A percentile compares a stretch with the other conserved stretches of the same genome.
Evolutionary conservation across 495 filamentous ascomycete species (phyloP).

Genomic region (Podospora bellae-mahoneyi): DNA sequence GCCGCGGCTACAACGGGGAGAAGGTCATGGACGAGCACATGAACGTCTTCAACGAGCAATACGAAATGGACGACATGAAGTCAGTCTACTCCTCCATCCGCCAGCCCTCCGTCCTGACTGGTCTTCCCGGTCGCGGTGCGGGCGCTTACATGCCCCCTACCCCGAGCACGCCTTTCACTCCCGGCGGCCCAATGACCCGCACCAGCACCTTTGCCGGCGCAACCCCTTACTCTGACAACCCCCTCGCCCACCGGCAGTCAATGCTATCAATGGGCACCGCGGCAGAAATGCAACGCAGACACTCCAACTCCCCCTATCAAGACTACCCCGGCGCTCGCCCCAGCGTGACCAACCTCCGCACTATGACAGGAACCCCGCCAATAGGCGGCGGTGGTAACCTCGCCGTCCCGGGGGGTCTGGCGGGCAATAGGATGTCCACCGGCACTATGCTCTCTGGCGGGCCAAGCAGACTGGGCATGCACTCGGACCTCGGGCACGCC

Average conservation of each 20-base stretch:
- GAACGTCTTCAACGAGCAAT: slow-evolving; percentile 63
- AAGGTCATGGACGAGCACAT: slow-evolving; percentile 52
- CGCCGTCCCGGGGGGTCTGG: slow-evolving; percentile 33
- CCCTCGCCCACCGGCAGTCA: slow-evolving; percentile 45
- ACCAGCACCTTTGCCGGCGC: slow-evolving; percentile 36
- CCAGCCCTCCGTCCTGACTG: slow-evolving; percentile 87
- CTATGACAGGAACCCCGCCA: slow-evolving; percentile 45
- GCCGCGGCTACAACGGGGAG: slow-evolving; percentile 70
- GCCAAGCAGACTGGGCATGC: slow-evolving; percentile 42
- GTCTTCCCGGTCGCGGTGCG: slow-evolving; percentile 64
- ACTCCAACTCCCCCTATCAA: slow-evolving; percentile 46
- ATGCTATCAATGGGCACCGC: slow-evolving; percentile 49
- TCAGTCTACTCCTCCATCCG: slow-evolving; percentile 93
- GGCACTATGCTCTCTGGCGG: slow-evolving; percentile 37
- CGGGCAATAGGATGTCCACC: slow-evolving; percentile 40
- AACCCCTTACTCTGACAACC: slow-evolving; percentile 40
- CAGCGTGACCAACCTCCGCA: slow-evolving; percentile 33
- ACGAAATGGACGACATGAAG: slow-evolving; percentile 98
- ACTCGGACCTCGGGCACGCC: slow-evolving; percentile 36
- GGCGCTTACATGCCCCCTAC: slow-evolving; percentile 75
- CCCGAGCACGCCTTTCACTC: slow-evolving; percentile 59
- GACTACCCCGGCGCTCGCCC: slow-evolving; percentile 36
- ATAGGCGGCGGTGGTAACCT: slow-evolving; percentile 29
- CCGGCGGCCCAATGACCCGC: slow-evolving; percentile 38
- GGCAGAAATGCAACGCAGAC: slow-evolving; percentile 39